These are phyloP conservation scores for Suillus bovinus DNA, from an alignment of 768 basidiomycete species.

Conservation along the genomic window DNA sequence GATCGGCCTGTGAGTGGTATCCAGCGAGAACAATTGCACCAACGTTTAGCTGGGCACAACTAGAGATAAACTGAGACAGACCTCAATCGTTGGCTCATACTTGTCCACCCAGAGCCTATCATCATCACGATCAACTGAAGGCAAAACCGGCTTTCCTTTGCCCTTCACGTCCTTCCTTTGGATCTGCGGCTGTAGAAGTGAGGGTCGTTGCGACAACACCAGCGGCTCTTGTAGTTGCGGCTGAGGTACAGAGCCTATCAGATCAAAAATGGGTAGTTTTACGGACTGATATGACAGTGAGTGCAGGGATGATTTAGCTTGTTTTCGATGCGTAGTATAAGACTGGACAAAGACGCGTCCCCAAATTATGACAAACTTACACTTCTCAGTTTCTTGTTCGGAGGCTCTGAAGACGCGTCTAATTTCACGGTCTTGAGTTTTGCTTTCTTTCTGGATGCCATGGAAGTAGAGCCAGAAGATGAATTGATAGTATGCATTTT, in stretches of 20 bases:
- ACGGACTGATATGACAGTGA: constrained; percentile 12
- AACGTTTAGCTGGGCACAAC: constrained; percentile 3
- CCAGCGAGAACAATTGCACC: neutral
- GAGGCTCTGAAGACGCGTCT: constrained; percentile 18
- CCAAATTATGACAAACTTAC: constrained; percentile 9
- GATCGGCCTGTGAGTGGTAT: constrained; percentile 49
- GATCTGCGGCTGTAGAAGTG: constrained; percentile 5
- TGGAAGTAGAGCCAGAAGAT: neutral
- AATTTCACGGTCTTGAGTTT: constrained; percentile 28
- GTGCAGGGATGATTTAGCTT: constrained; percentile 5
- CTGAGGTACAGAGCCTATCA: constrained; percentile 16
- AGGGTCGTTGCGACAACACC: constrained; percentile 1
- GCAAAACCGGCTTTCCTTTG: constrained; percentile 20
- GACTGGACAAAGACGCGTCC: neutral
- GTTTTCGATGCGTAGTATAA: neutral
- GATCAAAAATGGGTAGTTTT: constrained; percentile 24
- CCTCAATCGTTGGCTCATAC: constrained; percentile 62
- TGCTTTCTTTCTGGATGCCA: constrained; percentile 8
- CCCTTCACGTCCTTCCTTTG: constrained; percentile 22
- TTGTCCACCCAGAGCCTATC: constrained; percentile 61
- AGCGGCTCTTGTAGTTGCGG: constrained; percentile 11
- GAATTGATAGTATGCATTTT: neutral
- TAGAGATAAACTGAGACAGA: constrained; percentile 24
- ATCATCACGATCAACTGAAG: constrained; percentile 23
- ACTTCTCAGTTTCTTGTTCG: constrained; percentile 21